A percentile compares a stretch with the other conserved stretches of the same genome.
phyloP scores from a whole-genome alignment of 257 asterid genomes.

The Penstemon davidsonii region DNA sequence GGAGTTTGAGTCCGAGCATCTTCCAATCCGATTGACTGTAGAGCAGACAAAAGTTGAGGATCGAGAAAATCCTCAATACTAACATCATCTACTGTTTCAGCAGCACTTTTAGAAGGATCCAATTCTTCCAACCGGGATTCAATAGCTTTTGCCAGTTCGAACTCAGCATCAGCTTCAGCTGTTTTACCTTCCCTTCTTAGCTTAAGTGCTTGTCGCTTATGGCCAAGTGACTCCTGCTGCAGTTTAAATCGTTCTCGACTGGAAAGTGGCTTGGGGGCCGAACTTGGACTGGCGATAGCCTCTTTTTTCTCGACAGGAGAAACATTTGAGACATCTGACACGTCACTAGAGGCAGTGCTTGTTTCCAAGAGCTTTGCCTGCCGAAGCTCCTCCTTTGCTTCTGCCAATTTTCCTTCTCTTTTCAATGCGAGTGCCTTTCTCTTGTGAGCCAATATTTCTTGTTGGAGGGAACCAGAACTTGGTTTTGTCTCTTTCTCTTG shows the following conservation, averaged over 20 bases:
- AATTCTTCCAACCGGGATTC: conserved; percentile 70
- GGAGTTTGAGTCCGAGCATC: conserved; percentile 34
- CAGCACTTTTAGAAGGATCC: conserved; percentile 35
- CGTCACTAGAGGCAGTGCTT: conserved; percentile 35
- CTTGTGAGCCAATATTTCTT: conserved; percentile 74
- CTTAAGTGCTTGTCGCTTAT: conserved; percentile 83
- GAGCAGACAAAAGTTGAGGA: conserved; percentile 83
- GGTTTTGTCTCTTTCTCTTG: conserved; percentile 37
- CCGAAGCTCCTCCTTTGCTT: conserved; percentile 94
- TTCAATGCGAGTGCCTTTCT: conserved; percentile 78
- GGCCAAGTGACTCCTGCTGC: conserved; percentile 80
- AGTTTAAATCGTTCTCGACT: conserved; percentile 76
- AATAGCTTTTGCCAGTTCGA: conserved; percentile 72
- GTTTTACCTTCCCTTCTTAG: conserved; percentile 80
- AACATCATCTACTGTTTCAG: conserved; percentile 45
- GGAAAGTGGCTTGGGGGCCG: conserved; percentile 62
- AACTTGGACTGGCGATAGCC: conserved; percentile 39
- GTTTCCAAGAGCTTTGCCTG: conserved; percentile 77
- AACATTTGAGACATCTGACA: conserved; percentile 35
- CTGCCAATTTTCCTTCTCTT: conserved; percentile 81
- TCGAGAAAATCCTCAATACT: conserved; percentile 80
- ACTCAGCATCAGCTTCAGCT: conserved; percentile 80
- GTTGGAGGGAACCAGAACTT: conserved; percentile 36
- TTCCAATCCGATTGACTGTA: conserved; percentile 71
- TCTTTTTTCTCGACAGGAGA: conserved; percentile 24